Evolutionary conservation across 768 basidiomycete species (phyloP).

Genomic region (Psilocybe azurescens): DNA sequence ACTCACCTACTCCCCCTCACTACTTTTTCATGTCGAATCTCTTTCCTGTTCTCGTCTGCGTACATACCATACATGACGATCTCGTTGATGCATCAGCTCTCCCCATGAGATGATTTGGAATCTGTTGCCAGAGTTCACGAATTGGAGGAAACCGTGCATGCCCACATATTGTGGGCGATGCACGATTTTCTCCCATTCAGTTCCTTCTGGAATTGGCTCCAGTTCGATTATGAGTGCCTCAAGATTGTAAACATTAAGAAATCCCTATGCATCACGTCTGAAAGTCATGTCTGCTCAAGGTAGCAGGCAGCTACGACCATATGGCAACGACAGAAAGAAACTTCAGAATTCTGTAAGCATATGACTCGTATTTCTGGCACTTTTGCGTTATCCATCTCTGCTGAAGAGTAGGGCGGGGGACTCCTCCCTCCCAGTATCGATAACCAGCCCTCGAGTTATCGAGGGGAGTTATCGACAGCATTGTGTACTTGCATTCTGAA

Average conservation of each 20-base stretch:
- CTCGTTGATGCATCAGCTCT: conserved; percentile 7
- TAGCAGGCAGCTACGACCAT: background rate
- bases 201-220: conserved; percentile 13
- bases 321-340: too few species aligned
- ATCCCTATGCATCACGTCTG: background rate
- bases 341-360: too few species aligned
- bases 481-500: background rate
- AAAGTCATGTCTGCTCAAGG: background rate
- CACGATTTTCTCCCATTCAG: conserved; percentile 21
- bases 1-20: background rate
- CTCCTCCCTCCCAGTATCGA: too few species aligned
- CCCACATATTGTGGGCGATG: conserved; percentile 3
- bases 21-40: background rate
- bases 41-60: background rate
- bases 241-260: background rate
- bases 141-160: conserved; percentile 21
- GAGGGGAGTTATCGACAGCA: background rate
- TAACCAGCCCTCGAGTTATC: too few species aligned
- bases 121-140: conserved; percentile 10
- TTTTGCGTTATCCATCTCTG: too few species aligned
- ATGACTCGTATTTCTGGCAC: too few species aligned
- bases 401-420: too few species aligned
- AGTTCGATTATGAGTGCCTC: conserved; percentile 12
- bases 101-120: conserved; percentile 12
- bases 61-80: background rate